A percentile compares a stretch with the other conserved stretches of the same genome.
phyloP scores from a whole-genome alignment of 2,329 filamentous ascomycete species.

The Davidsoniella neocaledoniae region DNA sequence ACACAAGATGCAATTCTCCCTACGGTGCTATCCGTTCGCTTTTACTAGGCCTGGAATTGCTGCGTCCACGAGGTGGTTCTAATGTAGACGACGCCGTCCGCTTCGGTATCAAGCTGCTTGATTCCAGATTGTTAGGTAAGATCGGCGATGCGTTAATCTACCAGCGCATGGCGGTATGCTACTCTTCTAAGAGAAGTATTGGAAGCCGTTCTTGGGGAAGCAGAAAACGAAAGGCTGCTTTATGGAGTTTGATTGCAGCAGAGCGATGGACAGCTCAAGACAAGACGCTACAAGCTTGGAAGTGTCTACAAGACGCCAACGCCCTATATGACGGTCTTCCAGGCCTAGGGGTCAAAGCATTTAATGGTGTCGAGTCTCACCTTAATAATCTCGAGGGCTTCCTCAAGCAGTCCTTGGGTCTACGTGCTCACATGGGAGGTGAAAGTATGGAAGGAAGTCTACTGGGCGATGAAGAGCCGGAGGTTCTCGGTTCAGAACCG shows the following conservation, averaged over 20 bases:
- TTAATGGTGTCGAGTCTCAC: not conserved
- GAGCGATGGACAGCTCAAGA: slow-evolving; percentile 68
- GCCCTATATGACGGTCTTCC: slow-evolving; percentile 2
- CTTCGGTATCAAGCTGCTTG: slow-evolving; percentile 69
- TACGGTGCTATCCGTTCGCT: slow-evolving; percentile 70
- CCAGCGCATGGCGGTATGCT: slow-evolving; percentile 75
- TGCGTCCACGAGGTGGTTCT: slow-evolving; percentile 62
- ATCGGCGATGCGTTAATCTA: slow-evolving; percentile 70
- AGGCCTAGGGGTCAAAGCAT: slow-evolving; percentile 5
- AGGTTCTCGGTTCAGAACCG: slow-evolving; percentile 2
- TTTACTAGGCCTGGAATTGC: slow-evolving; percentile 60
- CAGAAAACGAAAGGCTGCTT: slow-evolving; percentile 66
- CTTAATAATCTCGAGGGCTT: slow-evolving; percentile 7
- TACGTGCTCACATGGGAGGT: not conserved
- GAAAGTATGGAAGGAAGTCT: not conserved
- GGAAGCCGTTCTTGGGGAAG: slow-evolving; percentile 52
- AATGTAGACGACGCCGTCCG: slow-evolving; percentile 73
- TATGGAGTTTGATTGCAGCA: slow-evolving; percentile 73
- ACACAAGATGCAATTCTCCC: slow-evolving; percentile 62
- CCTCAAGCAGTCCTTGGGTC: slow-evolving; percentile 6
- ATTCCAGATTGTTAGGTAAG: slow-evolving; percentile 55
- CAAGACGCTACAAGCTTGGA: slow-evolving; percentile 62
- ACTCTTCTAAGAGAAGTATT: slow-evolving; percentile 52
- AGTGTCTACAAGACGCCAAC: slow-evolving; percentile 43
- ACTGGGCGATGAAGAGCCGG: slow-evolving; percentile 6